Conservation (phyloP, 352 stramenopile species). For the Phytophthora palmivora region DNA sequence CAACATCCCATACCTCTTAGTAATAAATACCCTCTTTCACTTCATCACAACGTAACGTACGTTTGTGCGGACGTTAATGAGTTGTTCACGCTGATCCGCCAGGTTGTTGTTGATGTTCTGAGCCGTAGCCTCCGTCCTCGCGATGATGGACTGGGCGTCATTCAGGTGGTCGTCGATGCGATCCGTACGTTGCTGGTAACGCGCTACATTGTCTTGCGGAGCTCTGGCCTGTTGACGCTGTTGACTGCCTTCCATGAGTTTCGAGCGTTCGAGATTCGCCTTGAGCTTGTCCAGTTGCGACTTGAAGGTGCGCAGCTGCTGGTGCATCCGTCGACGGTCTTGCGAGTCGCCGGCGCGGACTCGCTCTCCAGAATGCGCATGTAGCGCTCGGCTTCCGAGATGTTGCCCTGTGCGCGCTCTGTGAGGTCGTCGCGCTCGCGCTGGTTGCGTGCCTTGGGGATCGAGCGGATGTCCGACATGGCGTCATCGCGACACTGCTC, state of each 20-base stretch:
- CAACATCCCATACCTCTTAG: constrained; percentile 4
- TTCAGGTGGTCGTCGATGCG: constrained; percentile 72
- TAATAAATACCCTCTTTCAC: neutral
- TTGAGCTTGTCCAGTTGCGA: constrained; percentile 90
- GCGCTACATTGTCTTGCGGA: constrained; percentile 73
- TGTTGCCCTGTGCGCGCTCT: constrained; percentile 68
- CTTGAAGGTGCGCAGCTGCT: constrained; percentile 85
- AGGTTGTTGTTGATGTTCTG: constrained; percentile 79
- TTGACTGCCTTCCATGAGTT: constrained; percentile 77
- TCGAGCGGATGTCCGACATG: constrained; percentile 71
- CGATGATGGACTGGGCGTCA: constrained; percentile 76
- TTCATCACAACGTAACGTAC: constrained; percentile 38
- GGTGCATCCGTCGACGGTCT: constrained; percentile 84
- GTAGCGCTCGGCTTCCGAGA: constrained; percentile 83
- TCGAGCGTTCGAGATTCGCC: constrained; percentile 76
- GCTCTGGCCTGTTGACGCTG: constrained; percentile 58
- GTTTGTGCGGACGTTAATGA: constrained; percentile 80
- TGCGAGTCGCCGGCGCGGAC: constrained; percentile 80
- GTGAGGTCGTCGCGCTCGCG: constrained; percentile 54
- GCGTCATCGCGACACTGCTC: constrained; percentile 85
- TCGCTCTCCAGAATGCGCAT: constrained; percentile 88
- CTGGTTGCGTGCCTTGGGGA: constrained; percentile 50
- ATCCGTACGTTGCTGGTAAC: constrained; percentile 79
- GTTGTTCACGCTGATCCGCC: constrained; percentile 69
- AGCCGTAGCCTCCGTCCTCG: constrained; percentile 69